phyloP scores from a whole-genome alignment of 2,329 filamentous ascomycete species.

The Aciculosporium take region DNA sequence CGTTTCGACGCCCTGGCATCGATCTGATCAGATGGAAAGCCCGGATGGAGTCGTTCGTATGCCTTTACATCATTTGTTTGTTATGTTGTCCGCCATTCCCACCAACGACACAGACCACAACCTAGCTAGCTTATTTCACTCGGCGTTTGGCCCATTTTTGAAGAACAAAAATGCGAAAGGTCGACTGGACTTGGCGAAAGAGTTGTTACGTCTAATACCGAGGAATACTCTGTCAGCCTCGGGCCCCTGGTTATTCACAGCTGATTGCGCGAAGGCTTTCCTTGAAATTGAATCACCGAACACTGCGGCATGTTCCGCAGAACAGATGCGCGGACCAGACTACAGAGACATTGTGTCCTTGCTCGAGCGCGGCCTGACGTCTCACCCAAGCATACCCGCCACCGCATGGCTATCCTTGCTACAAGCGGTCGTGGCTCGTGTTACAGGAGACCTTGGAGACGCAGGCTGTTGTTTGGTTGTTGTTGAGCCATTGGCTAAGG shows the following conservation, averaged over 20 bases:
- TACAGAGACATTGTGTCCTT: constrained; percentile 57
- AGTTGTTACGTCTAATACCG: constrained; percentile 36
- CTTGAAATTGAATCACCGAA: constrained; percentile 19
- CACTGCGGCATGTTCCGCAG: constrained; percentile 6
- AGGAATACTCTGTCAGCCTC: constrained; percentile 30
- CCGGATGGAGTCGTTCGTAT: constrained; percentile 36
- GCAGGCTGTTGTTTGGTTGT: constrained; percentile 50
- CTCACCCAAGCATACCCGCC: constrained; percentile 32
- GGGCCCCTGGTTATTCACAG: constrained; percentile 37
- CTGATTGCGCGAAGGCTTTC: constrained; percentile 29
- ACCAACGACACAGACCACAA: constrained; percentile 33
- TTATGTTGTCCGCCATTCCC: constrained; percentile 40
- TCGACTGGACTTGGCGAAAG: constrained; percentile 32
- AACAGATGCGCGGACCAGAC: constrained; percentile 45
- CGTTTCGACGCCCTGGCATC: constrained; percentile 51
- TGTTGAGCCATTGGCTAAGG: constrained; percentile 55
- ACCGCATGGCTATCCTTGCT: constrained; percentile 41
- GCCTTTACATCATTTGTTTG: constrained; percentile 52
- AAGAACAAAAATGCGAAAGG: constrained; percentile 29
- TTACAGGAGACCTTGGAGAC: constrained; percentile 51
- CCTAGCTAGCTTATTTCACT: constrained; percentile 29
- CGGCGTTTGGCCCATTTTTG: constrained; percentile 46
- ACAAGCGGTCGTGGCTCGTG: constrained; percentile 37
- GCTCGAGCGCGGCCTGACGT: constrained; percentile 45
- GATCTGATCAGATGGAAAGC: constrained; percentile 38